Evolutionary conservation across 2,329 filamentous ascomycete species (phyloP), one percentile per base, ranked within the genome.

Genomic region (Sporothrix sp.): DNA sequence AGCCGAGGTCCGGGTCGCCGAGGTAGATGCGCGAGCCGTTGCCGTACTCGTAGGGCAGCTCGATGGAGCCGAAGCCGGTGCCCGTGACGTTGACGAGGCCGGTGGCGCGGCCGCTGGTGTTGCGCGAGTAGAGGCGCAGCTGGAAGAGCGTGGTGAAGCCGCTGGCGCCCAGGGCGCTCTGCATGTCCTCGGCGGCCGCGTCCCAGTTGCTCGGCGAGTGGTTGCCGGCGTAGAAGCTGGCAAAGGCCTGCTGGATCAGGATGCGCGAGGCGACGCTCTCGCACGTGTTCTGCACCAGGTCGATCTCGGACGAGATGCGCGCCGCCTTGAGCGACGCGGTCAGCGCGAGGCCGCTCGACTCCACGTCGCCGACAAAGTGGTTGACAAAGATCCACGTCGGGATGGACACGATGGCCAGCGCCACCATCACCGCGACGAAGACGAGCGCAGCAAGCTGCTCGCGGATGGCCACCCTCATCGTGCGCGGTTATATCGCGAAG

Each of bases 301-400:
- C 74, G 50, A 96, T 76, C 62, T 88, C 85, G 48, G 87, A 84
- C 6, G 84, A 74, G 56, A 96, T 76, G 62, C 91, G 84, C 27
- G 85, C 82, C 18, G 89, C 84, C 66, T 95, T 95, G 62, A 95
- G 80, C 3, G 85, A 89, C 7, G 90, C 90, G 1, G 87, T 87
- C 55, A 95, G 73, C 23, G 81, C 71, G 43, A 96, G 78, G 47
- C 82, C 78, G 47, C 78, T 73, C 11, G 78, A 67, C 62, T 75
- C 70, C 57, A 80, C 71, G 47, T 67, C 62, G 57, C 70, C 57
- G 55, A 79, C 75, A 59, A 77, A 78, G 54, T 67, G 63, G 58
- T 78, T 72, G 60, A 79, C 75, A 56, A 72, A 79, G 52, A 79
- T 65, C 75, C 75, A 79, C 64, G 83, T 86, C 60, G 89, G 87